Conservation (phyloP, 1,284 basidiomycete species). For the Rhodotorula sp. region DNA sequence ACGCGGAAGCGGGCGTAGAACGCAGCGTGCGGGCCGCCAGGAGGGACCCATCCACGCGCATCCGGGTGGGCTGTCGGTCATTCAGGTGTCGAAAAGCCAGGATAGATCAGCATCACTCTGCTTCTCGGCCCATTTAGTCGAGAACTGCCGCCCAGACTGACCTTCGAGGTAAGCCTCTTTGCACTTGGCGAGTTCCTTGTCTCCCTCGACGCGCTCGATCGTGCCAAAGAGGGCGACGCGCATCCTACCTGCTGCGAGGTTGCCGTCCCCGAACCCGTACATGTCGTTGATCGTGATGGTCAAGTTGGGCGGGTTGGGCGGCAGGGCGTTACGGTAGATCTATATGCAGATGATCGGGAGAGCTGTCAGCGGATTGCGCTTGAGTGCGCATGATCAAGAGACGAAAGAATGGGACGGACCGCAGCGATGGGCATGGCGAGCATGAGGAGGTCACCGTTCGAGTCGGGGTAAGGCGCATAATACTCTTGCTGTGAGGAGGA, state of each 20-base stretch:
- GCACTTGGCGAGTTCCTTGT: slow-evolving; percentile 22
- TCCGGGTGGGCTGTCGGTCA: slow-evolving; percentile 31
- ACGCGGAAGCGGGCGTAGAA: slow-evolving; percentile 38
- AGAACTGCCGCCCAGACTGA: no score
- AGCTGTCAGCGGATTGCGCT: background rate
- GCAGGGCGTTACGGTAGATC: slow-evolving; percentile 41
- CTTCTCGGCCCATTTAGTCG: no score
- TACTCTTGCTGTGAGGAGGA: slow-evolving; percentile 25
- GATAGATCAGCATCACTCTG: background rate
- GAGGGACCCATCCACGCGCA: slow-evolving; percentile 30
- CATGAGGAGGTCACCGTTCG: slow-evolving; percentile 36
- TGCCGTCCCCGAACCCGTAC: slow-evolving; percentile 36
- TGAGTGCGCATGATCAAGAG: background rate
- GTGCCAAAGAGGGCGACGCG: slow-evolving; percentile 37
- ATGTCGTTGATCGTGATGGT: slow-evolving; percentile 38
- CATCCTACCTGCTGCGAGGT: slow-evolving; percentile 39
- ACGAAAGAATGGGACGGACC: slow-evolving; percentile 14
- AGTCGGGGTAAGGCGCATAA: slow-evolving; percentile 38
- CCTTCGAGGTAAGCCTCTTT: slow-evolving; percentile 29
- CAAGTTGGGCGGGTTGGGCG: slow-evolving; percentile 35
- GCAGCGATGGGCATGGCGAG: slow-evolving; percentile 40
- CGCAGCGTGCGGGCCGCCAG: slow-evolving; percentile 32
- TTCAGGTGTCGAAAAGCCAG: background rate
- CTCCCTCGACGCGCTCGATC: slow-evolving; percentile 35
- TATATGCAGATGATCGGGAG: background rate